phyloP scores from a whole-genome alignment of 345 rosid species.

The Arabidopsis arenosa region DNA sequence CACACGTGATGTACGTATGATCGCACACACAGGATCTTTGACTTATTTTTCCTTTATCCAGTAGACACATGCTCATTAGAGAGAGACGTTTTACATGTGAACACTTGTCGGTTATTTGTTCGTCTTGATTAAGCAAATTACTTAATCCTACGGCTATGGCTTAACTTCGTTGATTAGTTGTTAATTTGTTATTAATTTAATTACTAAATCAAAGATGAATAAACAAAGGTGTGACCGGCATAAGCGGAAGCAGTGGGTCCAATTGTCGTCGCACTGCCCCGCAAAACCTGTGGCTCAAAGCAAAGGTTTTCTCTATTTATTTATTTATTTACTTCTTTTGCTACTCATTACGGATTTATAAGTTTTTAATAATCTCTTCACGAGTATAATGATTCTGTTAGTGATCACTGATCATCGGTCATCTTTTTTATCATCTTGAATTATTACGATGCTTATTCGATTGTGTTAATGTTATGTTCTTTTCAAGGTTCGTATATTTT shows the following conservation, averaged over 20 bases:
- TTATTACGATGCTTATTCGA: neutral
- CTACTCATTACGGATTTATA: neutral
- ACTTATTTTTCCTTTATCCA: constrained; percentile 1
- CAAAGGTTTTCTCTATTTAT: neutral
- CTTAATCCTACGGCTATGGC: constrained; percentile 28
- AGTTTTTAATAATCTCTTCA: neutral
- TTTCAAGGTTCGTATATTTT: neutral
- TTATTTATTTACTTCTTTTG: neutral
- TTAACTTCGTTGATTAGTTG: constrained; percentile 7
- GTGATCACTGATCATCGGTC: constrained; percentile 4
- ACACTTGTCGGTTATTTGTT: constrained; percentile 1
- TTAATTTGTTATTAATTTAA: neutral
- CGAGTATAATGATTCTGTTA: constrained; percentile 14
- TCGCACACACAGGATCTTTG: constrained; percentile 21
- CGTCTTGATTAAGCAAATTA: neutral
- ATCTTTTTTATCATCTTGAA: neutral
- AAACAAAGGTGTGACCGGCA: constrained; percentile 24
- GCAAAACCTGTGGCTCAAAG: constrained; percentile 28
- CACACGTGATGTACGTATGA: constrained; percentile 20
- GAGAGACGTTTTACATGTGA: neutral
- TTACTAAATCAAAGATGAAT: neutral
- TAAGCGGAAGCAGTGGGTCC: constrained; percentile 18
- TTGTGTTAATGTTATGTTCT: neutral
- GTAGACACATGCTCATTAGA: neutral
- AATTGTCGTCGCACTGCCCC: constrained; percentile 20